Evolutionary conservation across 805 yeast species (phyloP).

Genomic region (Candida quercuum): DNA sequence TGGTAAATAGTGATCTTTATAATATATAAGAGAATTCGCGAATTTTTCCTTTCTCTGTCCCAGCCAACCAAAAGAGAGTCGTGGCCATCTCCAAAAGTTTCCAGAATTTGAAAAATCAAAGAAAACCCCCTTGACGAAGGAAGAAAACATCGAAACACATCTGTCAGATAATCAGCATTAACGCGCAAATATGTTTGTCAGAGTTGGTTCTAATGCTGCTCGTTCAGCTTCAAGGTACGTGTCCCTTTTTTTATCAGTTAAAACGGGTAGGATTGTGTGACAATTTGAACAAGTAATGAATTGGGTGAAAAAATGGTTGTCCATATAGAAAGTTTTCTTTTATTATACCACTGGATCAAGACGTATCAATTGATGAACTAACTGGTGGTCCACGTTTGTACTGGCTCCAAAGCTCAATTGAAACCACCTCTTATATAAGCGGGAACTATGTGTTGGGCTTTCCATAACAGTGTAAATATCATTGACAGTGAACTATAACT

Average conservation of each 20-base stretch:
- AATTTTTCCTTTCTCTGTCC: background rate
- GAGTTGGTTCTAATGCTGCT: conserved; percentile 27
- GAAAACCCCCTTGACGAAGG: conserved; percentile 10
- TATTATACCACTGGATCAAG: no score
- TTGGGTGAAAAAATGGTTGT: conserved; percentile 4
- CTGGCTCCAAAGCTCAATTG: no score
- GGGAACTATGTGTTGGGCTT: no score
- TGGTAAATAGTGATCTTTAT: background rate
- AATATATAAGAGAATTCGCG: background rate
- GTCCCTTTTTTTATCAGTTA: background rate
- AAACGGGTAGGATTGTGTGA: background rate
- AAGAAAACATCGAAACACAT: background rate
- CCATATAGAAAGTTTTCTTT: no score
- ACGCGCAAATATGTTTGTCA: conserved; percentile 24
- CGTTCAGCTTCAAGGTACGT: conserved; percentile 28
- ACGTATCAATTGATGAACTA: no score
- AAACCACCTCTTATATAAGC: no score
- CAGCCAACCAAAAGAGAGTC: conserved; percentile 18
- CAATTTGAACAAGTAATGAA: conserved; percentile 1
- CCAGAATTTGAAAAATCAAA: conserved; percentile 13
- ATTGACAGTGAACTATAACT: no score
- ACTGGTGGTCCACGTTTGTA: no score
- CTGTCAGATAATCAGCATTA: no score
- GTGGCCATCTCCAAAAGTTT: conserved; percentile 9
- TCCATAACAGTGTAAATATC: no score